Base-by-base conservation (phyloP, 345 rosid species). In the Syzygium jambos region DNA sequence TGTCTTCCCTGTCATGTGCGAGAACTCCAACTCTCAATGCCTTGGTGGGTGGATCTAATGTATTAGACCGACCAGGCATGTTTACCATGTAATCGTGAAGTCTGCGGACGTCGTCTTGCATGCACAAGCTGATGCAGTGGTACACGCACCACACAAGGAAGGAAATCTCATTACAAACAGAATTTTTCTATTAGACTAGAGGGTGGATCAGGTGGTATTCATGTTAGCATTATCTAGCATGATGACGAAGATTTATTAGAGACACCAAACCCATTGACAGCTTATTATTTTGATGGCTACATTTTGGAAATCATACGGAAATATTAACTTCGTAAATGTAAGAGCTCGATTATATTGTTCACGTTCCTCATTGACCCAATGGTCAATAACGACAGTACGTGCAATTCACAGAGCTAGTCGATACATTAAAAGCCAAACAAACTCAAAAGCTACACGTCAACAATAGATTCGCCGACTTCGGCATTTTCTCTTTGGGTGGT, bases 181-280 rank as follows among this genome's bases (percentile, higher is more conserved):
- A 59, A 59, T 59, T 59, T 59, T 4, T 11, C 27, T 59, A 29
- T 27, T 0, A 15, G 52, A 51, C 52, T 11, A 51, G 12, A 51
- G 13, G 52, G 52, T 9, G 52, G 52, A 51, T 52, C 6, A 14
- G 17, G 54, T 3, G 54, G 19, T 52, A 15, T 52, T 4, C 54
- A 13, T 15, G 54, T 52, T 14, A 6, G 17, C 54, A 14, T 14
- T 14, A 15, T 52, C 54, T 52, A 52, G 54, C 6, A 5, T 14
- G 54, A 29, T 14, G 27, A 2, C 6, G 34, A 0, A n/a, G 38
- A 61, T n/a, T n/a, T 61, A 61, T 3, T 0, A 0, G 0, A 7
- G 34, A 61, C 5, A n/a, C 19, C 73, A n/a, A 61, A 61, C 9
- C 6, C 30, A n/a, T 61, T 3, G 73, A n/a, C n/a, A 61, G 2